Base-by-base conservation (phyloP, 345 rosid genomes). In the Aurinia saxatilis region DNA sequence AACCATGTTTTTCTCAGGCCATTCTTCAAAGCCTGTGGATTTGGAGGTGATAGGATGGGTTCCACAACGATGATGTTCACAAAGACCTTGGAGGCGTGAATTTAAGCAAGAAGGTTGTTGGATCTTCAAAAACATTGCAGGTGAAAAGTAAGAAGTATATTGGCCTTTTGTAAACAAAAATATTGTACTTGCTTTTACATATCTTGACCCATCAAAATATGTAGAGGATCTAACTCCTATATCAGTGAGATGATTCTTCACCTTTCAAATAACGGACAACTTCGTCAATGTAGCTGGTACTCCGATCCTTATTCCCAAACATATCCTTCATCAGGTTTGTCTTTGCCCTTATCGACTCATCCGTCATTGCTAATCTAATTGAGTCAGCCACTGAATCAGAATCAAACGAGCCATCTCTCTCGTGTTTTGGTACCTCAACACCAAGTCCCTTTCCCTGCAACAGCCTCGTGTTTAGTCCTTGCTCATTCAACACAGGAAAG, bases 31-130 rank as follows among this genome's bases (percentile, higher is more conserved):
- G 87, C 93, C 0, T 89, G 96, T 72, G 97, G 95, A 53, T 92
- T 89, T 80, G 82, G 81, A 63, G 86, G 80, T 59, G 99, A 93
- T 73, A 66, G 82, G 14, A 72, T 89, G 80, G 81, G 90, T 56
- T 85, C 97, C 34, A 85, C 88, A 6, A 85, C 96, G 1, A 92
- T 89, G 97, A 84, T 89, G 85, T 81, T 85, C 70, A 56, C 89
- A 7, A 84, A 75, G 75, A 73, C 63, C 49, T 41, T 64, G 13
- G 55, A 71, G n/a, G 9, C 17, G 0, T 56, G 25, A 41, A 3
- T 30, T 3, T 2, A 33, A 48, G 44, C 45, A 1, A 47, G 21
- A 57, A 57, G 44, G 36, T 23, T 6, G 37, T 10, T 59, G 15
- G 39, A 68, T 23, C 18, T 50, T 50, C 31, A 40, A 21, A 59